These are phyloP conservation scores for Bidens hawaiensis DNA, from an alignment of 140 eudicot genomes.

Conservation along the genomic window DNA sequence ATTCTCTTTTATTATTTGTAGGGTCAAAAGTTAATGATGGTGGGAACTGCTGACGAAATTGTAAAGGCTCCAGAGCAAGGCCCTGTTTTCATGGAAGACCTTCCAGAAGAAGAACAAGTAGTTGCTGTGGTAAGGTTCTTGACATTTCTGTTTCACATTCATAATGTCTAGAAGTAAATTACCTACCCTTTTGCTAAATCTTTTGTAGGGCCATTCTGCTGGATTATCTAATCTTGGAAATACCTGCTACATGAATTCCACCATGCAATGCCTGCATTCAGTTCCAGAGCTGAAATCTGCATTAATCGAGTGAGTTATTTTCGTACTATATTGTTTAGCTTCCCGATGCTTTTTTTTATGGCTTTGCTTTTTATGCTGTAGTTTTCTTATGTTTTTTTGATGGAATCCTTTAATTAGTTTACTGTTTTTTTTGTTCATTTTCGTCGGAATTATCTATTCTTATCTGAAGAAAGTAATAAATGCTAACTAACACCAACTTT, in stretches of 20 bases:
- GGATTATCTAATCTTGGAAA: constrained; percentile 85
- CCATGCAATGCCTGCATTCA: constrained; percentile 87
- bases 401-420: not conserved
- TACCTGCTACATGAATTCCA: constrained; percentile 97
- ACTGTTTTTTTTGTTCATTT: not conserved
- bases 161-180: not conserved
- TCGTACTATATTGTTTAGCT: not conserved
- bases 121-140: constrained; percentile 57
- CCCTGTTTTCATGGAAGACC: constrained; percentile 79
- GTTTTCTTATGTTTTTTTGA: not conserved
- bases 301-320: constrained; percentile 49
- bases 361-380: not conserved
- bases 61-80: constrained; percentile 94
- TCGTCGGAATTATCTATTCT: not conserved
- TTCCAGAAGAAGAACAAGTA: constrained; percentile 92
- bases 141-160: not conserved
- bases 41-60: constrained; percentile 97
- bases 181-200: not conserved
- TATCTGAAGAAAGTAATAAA: not conserved
- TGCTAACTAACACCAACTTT: not conserved
- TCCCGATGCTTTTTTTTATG: not conserved
- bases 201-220: constrained; percentile 84
- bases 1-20: constrained; percentile 23
- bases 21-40: constrained; percentile 97
- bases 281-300: constrained; percentile 95